phyloP scores from a whole-genome alignment of 2,329 filamentous ascomycete genomes.

The Cordyceps farinosa region DNA sequence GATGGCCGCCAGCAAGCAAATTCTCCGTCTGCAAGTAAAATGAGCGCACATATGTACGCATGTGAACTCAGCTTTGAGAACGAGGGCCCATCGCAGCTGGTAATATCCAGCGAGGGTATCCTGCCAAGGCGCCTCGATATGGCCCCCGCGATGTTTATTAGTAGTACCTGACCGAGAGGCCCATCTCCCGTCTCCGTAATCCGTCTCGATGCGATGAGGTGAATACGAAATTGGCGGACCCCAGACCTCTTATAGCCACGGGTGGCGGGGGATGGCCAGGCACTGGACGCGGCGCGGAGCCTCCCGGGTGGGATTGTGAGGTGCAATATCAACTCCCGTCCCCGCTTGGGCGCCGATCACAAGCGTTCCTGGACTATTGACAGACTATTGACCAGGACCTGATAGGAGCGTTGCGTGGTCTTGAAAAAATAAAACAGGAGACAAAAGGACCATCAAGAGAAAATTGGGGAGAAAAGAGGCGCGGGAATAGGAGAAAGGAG shows the following conservation, averaged over 20 bases:
- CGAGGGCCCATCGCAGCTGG: too few relatives aligned
- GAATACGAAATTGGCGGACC: too few relatives aligned
- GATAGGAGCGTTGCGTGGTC: not conserved
- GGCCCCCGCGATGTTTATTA: not conserved
- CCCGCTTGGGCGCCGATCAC: constrained; percentile 7
- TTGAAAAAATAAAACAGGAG: not conserved
- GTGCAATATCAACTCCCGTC: constrained; percentile 1
- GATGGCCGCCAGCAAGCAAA: too few relatives aligned
- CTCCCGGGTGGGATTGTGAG: not conserved
- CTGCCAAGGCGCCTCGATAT: not conserved
- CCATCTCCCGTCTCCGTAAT: too few relatives aligned
- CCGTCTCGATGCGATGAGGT: too few relatives aligned
- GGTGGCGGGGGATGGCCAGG: too few relatives aligned
- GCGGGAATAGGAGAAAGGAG: not conserved
- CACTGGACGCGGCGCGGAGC: not conserved
- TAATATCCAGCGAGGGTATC: too few relatives aligned
- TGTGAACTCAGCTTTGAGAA: not conserved
- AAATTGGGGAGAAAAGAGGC: constrained; percentile 3
- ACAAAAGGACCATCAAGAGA: not conserved
- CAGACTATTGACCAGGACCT: not conserved
- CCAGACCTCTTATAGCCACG: too few relatives aligned
- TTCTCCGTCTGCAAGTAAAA: not conserved
- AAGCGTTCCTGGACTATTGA: not conserved
- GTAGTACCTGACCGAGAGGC: too few relatives aligned
- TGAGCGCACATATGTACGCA: not conserved